Conservation (phyloP, 2,329 filamentous ascomycete species). For the Talaromyces funiculosus region DNA sequence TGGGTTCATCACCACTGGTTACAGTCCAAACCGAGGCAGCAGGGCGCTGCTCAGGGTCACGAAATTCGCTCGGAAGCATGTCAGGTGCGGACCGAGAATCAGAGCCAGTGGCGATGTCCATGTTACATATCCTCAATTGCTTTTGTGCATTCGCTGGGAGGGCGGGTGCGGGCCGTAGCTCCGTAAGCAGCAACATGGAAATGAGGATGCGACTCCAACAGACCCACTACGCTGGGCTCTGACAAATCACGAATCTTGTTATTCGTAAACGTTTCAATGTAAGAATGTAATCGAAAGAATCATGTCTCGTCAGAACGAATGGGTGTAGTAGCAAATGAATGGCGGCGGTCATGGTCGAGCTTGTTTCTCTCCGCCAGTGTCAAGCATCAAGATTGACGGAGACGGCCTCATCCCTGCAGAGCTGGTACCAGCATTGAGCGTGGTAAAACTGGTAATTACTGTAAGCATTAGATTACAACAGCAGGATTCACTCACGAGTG, state of each 20-base stretch:
- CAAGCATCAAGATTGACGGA: not conserved
- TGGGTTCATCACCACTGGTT: not conserved
- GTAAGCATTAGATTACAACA: not conserved
- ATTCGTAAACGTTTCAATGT: no score
- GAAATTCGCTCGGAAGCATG: not conserved
- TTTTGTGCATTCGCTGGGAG: not conserved
- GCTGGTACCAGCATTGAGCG: not conserved
- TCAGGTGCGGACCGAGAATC: not conserved
- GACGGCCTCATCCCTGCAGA: not conserved
- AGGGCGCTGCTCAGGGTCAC: not conserved
- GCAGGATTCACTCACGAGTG: not conserved
- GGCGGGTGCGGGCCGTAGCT: constrained; percentile 1
- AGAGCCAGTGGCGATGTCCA: not conserved
- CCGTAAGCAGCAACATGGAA: not conserved
- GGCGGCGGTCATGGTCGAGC: not conserved
- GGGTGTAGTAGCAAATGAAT: not conserved
- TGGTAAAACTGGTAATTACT: not conserved
- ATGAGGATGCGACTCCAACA: not conserved
- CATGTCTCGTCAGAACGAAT: not conserved
- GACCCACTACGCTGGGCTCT: not conserved
- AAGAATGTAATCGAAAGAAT: no score
- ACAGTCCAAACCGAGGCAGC: not conserved
- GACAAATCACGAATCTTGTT: not conserved
- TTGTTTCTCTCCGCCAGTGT: not conserved
- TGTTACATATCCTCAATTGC: not conserved